Evolutionary conservation across 2,329 filamentous ascomycete species (phyloP), one percentile per base, ranked within the genome.

Genomic region (Cordyceps sp.): DNA sequence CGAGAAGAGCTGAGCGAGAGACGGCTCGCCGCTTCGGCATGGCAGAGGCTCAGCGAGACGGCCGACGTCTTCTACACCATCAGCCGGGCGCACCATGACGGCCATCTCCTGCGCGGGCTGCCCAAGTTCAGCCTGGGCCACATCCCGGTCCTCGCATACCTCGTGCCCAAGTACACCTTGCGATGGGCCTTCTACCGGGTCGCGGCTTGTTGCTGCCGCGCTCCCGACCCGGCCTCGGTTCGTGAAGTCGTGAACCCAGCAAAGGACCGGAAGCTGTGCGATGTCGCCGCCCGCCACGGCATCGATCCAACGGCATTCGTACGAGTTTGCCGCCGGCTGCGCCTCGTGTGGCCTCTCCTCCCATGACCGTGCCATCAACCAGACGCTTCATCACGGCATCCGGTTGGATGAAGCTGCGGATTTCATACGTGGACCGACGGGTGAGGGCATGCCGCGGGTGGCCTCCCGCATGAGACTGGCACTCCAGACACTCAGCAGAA

Each of bases 211-310:
- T 33, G 57, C 2, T 57, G 53, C 34, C 30, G 44, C 6, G 40
- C 36, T 12, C 34, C 44, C 10, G 20, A 42, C 7, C 35, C 38
- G 32, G 29, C 35, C 5, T 28, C 33, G 3, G 48, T 63, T 3
- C 42, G 53, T 5, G 60, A 63, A 44, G 59, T 62, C 1, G 48
- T 62, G 14, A 64, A 64, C 41, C 59, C 58, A 2, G 43, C 36
- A 21, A 62, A 57, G 33, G 50, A 56, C 22, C 7, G 31, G 28
- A 60, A 55, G 36, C 30, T 54, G 1, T 28, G 35, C 1, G 43
- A 43, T 31, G 56, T 62, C 6, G 57, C 59, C 17, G 35, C 26
- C 10, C 53, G 58, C 19, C 52, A 63, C 37, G 33, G 44, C 5
- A 49, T 61, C 16, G 47, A 60, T 26, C 39, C 37, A 5, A 36